A percentile compares a stretch with the other conserved stretches of the same genome.
These are phyloP conservation scores for Termitomyces sp. DNA, from an alignment of 768 basidiomycete species.

Conservation along the genomic window DNA sequence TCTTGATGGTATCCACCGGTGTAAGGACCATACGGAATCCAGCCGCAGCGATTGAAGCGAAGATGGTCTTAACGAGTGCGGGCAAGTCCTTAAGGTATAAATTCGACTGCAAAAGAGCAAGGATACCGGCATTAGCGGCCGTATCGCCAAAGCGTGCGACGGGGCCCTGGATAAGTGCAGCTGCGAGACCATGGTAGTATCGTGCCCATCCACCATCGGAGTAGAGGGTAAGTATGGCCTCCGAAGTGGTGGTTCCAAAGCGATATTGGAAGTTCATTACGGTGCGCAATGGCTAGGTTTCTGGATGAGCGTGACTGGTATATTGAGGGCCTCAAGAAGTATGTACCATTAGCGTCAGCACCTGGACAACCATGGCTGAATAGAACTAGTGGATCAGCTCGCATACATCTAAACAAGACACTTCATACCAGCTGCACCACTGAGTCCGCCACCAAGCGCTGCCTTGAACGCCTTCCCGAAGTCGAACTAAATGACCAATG, in stretches of 20 bases:
- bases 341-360: conserved; percentile 74
- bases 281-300: conserved; percentile 77
- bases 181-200: conserved; percentile 83
- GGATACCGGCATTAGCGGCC: conserved; percentile 88
- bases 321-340: neutral
- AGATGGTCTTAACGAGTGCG: conserved; percentile 64
- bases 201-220: conserved; percentile 75
- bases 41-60: conserved; percentile 76
- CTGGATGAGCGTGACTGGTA: conserved; percentile 5
- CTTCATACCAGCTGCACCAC: conserved; percentile 71
- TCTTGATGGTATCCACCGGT: conserved; percentile 92
- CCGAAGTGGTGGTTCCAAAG: conserved; percentile 72
- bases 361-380: conserved; percentile 90
- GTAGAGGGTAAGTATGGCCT: conserved; percentile 64
- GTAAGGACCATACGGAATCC: conserved; percentile 88
- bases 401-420: neutral
- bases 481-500: conserved; percentile 60
- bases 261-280: conserved; percentile 97
- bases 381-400: neutral
- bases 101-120: conserved; percentile 80
- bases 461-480: conserved; percentile 67
- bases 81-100: conserved; percentile 63
- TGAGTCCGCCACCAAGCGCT: conserved; percentile 87
- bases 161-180: conserved; percentile 85
- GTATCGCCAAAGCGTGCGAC: conserved; percentile 91